A percentile compares a stretch with the other conserved stretches of the same genome.
phyloP scores from a whole-genome alignment of 257 asterid genomes.

The Solanum pimpinellifolium region DNA sequence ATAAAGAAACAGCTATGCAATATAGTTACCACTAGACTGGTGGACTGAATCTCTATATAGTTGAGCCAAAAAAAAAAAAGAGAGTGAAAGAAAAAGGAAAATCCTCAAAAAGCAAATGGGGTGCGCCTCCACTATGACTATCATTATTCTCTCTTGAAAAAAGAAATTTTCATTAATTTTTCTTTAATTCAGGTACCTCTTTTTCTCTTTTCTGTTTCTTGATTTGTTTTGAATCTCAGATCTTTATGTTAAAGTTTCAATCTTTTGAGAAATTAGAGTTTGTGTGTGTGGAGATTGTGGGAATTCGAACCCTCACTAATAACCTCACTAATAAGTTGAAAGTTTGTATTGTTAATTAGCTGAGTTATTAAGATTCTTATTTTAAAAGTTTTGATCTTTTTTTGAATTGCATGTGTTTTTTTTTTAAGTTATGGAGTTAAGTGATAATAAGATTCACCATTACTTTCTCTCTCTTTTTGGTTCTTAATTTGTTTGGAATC shows the following conservation, averaged over 20 bases:
- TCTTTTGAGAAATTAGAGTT: neutral
- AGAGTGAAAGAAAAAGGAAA: neutral
- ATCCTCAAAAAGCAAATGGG: neutral
- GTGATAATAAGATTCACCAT: neutral
- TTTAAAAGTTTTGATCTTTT: neutral
- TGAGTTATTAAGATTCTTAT: neutral
- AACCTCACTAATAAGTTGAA: too few relatives aligned
- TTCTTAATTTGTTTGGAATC: too few relatives aligned
- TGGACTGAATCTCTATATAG: neutral
- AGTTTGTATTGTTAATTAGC: neutral
- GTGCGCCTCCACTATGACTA: neutral
- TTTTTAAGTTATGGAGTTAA: neutral
- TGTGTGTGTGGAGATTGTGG: neutral
- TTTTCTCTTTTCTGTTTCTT: neutral
- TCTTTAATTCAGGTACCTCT: neutral
- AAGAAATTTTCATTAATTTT: neutral
- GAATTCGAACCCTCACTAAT: neutral
- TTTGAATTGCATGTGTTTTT: neutral
- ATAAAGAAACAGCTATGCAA: neutral
- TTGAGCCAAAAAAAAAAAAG: neutral
- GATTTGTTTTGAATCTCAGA: neutral
- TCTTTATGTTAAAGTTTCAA: neutral
- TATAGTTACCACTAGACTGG: neutral
- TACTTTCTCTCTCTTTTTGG: too few relatives aligned
- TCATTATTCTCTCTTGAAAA: neutral